Percentiles rank a stretch among this genome's conserved stretches.
Conservation (phyloP, 1,139 yeast genomes). For the Chernovozyma aurita region DNA sequence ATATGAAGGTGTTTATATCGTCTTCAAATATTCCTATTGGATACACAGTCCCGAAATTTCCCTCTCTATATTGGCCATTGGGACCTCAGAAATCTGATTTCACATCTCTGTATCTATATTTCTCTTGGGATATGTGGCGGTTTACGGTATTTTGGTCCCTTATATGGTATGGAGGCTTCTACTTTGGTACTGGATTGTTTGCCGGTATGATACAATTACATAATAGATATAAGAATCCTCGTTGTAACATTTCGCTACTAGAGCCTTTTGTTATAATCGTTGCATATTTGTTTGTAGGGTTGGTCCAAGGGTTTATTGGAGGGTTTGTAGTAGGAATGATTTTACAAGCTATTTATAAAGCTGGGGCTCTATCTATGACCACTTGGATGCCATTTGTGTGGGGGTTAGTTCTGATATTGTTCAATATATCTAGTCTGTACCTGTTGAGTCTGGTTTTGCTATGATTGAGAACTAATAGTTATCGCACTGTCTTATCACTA, state of each 20-base stretch:
- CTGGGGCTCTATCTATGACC: constrained; percentile 79
- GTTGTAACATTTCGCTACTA: constrained; percentile 14
- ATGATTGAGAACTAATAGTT: too few relatives aligned
- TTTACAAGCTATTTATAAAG: constrained; percentile 59
- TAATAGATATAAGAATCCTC: constrained; percentile 16
- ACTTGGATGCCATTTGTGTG: constrained; percentile 92
- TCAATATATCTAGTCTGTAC: constrained; percentile 63
- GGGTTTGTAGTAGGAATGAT: constrained; percentile 76
- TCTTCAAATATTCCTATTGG: constrained; percentile 66
- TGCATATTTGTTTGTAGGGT: constrained; percentile 49
- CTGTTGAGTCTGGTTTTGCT: constrained; percentile 37
- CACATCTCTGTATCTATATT: constrained; percentile 59
- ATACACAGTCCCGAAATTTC: constrained; percentile 74
- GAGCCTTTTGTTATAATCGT: constrained; percentile 37
- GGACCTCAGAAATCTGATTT: constrained; percentile 39
- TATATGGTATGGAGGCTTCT: constrained; percentile 60
- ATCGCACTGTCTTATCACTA: too few relatives aligned
- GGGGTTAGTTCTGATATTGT: constrained; percentile 64
- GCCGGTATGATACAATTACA: constrained; percentile 38
- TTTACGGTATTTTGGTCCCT: constrained; percentile 83
- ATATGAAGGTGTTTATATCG: constrained; percentile 37
- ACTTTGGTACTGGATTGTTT: constrained; percentile 58
- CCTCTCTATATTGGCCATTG: constrained; percentile 74
- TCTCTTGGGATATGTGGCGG: constrained; percentile 71
- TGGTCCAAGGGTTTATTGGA: constrained; percentile 59